A percentile compares a stretch with the other conserved stretches of the same genome.
phyloP scores from a whole-genome alignment of 2,329 filamentous ascomycete genomes.

The Penicillium sp. region DNA sequence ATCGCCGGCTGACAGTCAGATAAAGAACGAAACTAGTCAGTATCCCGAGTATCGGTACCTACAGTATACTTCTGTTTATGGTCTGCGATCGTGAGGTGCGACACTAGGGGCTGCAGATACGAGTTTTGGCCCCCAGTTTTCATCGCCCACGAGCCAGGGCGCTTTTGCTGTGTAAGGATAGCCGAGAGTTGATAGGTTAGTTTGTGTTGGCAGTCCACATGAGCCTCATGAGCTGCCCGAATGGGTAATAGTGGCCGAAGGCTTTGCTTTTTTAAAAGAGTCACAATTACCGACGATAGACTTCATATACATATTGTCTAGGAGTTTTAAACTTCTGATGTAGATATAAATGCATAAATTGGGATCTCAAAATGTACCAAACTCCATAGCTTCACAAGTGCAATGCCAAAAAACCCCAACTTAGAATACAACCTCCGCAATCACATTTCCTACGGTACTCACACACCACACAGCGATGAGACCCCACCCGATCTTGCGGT shows the following conservation, averaged over 20 bases:
- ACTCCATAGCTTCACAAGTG: not conserved
- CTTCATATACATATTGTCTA: not conserved
- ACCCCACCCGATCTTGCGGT: constrained; percentile 74
- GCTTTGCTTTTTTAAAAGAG: too few relatives aligned
- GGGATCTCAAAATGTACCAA: not conserved
- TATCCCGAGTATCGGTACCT: too few relatives aligned
- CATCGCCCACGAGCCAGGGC: not conserved
- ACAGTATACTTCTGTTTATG: not conserved
- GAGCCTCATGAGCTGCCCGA: not conserved
- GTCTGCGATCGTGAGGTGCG: not conserved
- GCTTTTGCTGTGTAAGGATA: not conserved
- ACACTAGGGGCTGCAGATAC: not conserved
- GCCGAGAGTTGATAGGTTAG: not conserved
- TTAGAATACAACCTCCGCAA: constrained; percentile 63
- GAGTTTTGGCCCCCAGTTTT: not conserved
- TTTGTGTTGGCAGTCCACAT: too few relatives aligned
- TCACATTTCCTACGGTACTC: constrained; percentile 78
- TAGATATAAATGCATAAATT: not conserved
- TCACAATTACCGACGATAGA: not conserved
- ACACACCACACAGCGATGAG: constrained; percentile 78
- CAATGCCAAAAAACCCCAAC: constrained; percentile 13
- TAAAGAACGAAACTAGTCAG: too few relatives aligned
- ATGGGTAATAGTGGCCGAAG: not conserved
- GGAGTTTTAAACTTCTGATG: too few relatives aligned
- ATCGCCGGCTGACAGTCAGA: not conserved